Evolutionary conservation across 2,329 filamentous ascomycete genomes (phyloP).

Genomic region (Colletotrichum ledebouriae): DNA sequence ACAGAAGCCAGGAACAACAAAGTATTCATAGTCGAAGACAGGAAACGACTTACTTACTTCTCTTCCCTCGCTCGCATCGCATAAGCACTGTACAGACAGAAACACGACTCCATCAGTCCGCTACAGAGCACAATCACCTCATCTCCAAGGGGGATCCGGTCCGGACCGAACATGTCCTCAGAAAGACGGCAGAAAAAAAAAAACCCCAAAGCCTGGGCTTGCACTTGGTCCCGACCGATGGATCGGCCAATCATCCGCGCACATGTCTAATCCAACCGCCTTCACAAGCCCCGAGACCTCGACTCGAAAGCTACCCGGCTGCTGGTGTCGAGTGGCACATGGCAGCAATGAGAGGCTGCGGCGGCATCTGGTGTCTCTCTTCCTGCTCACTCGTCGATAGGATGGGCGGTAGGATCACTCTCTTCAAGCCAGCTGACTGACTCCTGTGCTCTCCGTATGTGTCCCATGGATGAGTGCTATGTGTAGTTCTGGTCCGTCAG

Average conservation of each 20-base stretch:
- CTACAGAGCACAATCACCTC: not conserved
- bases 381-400: not conserved
- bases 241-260: slow-evolving; percentile 41
- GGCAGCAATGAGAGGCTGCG: slow-evolving; percentile 37
- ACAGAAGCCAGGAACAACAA: not conserved
- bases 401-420: not conserved
- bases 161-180: slow-evolving; percentile 22
- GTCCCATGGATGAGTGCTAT: not conserved
- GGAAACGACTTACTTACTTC: not conserved
- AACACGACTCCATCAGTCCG: slow-evolving; percentile 2
- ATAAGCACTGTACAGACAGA: no score
- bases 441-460: not conserved
- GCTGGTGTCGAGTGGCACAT: not conserved
- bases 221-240: slow-evolving; percentile 9
- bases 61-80: not conserved
- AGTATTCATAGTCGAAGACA: not conserved
- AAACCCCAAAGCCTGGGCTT: slow-evolving; percentile 1
- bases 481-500: not conserved
- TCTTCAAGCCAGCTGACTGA: slow-evolving; percentile 5
- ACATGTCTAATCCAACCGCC: slow-evolving; percentile 41
- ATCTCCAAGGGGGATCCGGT: not conserved
- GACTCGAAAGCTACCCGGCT: slow-evolving; percentile 20
- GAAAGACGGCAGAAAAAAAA: not conserved
- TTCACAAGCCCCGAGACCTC: slow-evolving; percentile 30
- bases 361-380: slow-evolving; percentile 5